These are phyloP conservation scores for Vanrija sp. DNA, from an alignment of 1,284 basidiomycete species.

Conservation along the genomic window DNA sequence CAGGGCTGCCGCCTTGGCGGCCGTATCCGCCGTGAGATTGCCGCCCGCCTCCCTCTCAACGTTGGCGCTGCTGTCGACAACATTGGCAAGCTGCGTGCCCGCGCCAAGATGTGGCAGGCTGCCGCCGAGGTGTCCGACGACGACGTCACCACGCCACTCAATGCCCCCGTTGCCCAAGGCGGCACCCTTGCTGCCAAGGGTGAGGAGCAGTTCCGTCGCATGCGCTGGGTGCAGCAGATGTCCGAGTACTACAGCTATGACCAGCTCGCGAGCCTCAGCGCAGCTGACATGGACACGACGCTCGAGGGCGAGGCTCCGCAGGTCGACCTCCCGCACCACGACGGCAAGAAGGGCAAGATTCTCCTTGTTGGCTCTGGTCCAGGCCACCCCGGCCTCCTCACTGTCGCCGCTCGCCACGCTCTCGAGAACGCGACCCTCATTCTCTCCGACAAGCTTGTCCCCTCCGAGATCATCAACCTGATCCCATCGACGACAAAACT, in stretches of 20 bases:
- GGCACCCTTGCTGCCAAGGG: neutral
- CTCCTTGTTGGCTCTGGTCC: constrained; percentile 90
- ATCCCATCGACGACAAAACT: constrained; percentile 64
- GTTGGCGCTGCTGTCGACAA: constrained; percentile 74
- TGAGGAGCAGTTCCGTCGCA: constrained; percentile 54
- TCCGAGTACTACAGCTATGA: constrained; percentile 92
- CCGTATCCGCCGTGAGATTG: constrained; percentile 76
- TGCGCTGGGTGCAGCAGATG: constrained; percentile 86
- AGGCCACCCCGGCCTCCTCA: constrained; percentile 87
- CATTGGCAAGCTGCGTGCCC: constrained; percentile 64
- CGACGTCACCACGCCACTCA: constrained; percentile 65
- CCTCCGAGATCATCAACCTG: constrained; percentile 78
- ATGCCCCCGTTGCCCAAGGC: constrained; percentile 70
- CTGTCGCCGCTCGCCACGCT: constrained; percentile 75
- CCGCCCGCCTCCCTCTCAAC: constrained; percentile 67
- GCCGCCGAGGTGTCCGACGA: constrained; percentile 35
- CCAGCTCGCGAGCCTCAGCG: constrained; percentile 65
- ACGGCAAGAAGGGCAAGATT: constrained; percentile 50
- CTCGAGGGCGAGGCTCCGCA: constrained; percentile 42
- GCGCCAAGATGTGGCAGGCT: constrained; percentile 54
- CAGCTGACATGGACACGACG: constrained; percentile 64
- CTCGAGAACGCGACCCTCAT: constrained; percentile 78
- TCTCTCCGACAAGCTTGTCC: constrained; percentile 96
- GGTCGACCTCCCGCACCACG: constrained; percentile 30
- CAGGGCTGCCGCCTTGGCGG: constrained; percentile 82